These are phyloP conservation scores for Tylopilus intermedius DNA, from an alignment of 768 basidiomycete species.

Conservation along the genomic window DNA sequence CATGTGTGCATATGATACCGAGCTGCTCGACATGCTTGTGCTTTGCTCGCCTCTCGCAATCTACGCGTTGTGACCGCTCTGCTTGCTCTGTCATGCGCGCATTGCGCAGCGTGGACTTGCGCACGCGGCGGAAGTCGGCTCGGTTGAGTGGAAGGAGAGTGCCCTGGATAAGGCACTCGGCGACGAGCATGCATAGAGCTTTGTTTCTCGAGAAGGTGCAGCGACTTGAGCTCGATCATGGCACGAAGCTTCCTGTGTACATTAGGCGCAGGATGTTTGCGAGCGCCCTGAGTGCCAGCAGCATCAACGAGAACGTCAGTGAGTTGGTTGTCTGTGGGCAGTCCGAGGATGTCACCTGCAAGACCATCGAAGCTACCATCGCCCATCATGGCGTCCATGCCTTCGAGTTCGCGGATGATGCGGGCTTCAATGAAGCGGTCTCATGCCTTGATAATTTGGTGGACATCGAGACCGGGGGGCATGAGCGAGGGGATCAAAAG, in stretches of 20 bases:
- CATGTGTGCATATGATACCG: conserved; percentile 78
- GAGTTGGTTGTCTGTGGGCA: not conserved
- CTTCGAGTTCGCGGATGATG: conserved; percentile 81
- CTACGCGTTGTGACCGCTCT: conserved; percentile 86
- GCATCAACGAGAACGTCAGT: conserved; percentile 34
- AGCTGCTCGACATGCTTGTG: conserved; percentile 96
- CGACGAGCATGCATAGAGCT: conserved; percentile 80
- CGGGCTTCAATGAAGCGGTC: conserved; percentile 88
- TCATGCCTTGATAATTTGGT: conserved; percentile 85
- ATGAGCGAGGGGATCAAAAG: conserved; percentile 84
- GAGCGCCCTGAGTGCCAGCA: conserved; percentile 16
- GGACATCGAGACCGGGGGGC: conserved; percentile 89
- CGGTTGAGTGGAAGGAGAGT: conserved; percentile 88
- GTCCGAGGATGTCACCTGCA: conserved; percentile 33
- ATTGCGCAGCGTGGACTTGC: conserved; percentile 84
- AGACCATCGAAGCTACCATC: conserved; percentile 62
- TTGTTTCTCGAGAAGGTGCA: conserved; percentile 88
- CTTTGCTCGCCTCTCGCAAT: conserved; percentile 91
- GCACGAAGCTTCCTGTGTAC: conserved; percentile 83
- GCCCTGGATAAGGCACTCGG: conserved; percentile 83
- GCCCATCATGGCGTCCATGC: conserved; percentile 73
- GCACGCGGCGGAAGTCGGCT: conserved; percentile 79
- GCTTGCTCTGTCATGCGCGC: conserved; percentile 84
- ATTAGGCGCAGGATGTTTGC: conserved; percentile 50
- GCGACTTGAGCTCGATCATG: conserved; percentile 87